Base-by-base conservation (phyloP, 106 monocot species). In the Dioscorea zingiberensis region DNA sequence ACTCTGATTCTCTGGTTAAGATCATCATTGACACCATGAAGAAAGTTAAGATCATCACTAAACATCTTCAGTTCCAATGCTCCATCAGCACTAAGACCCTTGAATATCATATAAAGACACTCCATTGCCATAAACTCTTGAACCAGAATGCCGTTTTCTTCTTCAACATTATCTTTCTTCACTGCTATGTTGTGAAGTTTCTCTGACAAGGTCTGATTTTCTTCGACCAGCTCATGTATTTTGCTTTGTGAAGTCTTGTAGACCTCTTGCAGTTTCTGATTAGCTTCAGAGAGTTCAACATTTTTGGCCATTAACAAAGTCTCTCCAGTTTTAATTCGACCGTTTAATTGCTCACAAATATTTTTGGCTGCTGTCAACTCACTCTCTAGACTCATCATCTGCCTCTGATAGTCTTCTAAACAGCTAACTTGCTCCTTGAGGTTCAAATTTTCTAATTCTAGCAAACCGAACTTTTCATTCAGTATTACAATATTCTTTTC, bases 101-200 rank as follows among this genome's bases (percentile, higher is more conserved):
- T 75, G 28, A 81, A 86, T 13, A 73, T 45, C 54, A 79, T 29
- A 58, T 57, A 69, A 17, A 93, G 85, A 21, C 60, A 69, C 51
- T 89, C 85, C 64, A 82, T 27, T 10, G 67, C 17, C 27, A 81
- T 30, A 55, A 71, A 58, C 63, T 83, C 80, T 7, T 10, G 18
- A 56, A 93, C 65, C 16, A 83, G 25, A n/a, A 46, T 28, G 69
- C 19, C 32, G 15, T 80, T 83, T 45, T 85, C 80, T 18, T 73
- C 78, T 74, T 85, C 78, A 28, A 87, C 19, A 22, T 21, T 26
- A 21, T 69, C 60, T 22, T 71, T 71, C 69, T 84, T 60, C 26
- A 68, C 67, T 17, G 21, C 70, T 70, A 85, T 57, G 6, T 69
- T 49, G 28, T 67, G 38, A 60, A 77, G 19, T 46, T 68, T 61